Evolutionary conservation across 2,329 filamentous ascomycete genomes (phyloP).

Genomic region (Fonsecaea monophora): DNA sequence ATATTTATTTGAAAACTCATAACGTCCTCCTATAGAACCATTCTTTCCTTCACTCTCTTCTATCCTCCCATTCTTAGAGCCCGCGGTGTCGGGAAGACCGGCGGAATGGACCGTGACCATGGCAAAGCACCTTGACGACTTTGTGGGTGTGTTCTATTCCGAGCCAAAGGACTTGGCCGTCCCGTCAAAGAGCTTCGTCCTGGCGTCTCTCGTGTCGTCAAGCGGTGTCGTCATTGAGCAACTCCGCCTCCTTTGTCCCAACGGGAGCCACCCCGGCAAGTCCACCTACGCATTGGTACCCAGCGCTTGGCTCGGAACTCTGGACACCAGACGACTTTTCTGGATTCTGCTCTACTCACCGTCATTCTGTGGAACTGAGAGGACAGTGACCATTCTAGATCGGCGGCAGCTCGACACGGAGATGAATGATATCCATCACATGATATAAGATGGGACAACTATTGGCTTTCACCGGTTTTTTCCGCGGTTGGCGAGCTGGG

Average conservation of each 20-base stretch:
- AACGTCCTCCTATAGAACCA: neutral
- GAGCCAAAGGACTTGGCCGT: neutral
- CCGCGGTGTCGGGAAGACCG: neutral
- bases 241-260: slow-evolving; percentile 1
- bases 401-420: neutral
- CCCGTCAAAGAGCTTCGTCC: neutral
- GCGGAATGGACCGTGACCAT: slow-evolving; percentile 1
- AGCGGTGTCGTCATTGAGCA: neutral
- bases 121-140: slow-evolving; percentile 1
- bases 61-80: slow-evolving; percentile 6
- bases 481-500: too few species aligned
- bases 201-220: slow-evolving; percentile 2
- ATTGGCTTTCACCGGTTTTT: too few species aligned
- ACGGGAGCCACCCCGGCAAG: neutral
- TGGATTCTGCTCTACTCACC: neutral
- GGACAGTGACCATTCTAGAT: neutral
- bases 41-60: slow-evolving; percentile 6
- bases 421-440: neutral
- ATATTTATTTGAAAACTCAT: neutral
- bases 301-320: slow-evolving; percentile 2
- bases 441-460: too few species aligned
- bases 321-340: slow-evolving; percentile 2
- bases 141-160: neutral
- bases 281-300: neutral
- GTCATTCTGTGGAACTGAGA: neutral